These are phyloP conservation scores for Colletotrichum endophyticum DNA, from an alignment of 2,329 filamentous ascomycete species.

Conservation along the genomic window DNA sequence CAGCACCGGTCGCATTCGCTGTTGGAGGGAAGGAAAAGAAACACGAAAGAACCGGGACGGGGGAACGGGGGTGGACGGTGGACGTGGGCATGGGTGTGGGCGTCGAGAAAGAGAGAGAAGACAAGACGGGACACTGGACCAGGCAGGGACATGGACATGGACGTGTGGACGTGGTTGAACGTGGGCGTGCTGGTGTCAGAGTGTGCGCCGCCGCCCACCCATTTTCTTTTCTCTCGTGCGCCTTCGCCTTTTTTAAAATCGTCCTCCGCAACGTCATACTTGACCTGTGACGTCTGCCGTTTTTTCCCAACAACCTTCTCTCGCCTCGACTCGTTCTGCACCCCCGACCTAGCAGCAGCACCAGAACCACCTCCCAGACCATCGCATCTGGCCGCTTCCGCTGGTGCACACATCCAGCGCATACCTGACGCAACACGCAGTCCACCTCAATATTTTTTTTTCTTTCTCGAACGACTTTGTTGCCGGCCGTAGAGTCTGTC, in stretches of 20 bases:
- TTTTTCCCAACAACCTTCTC: constrained; percentile 22
- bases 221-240: constrained; percentile 35
- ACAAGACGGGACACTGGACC: background rate
- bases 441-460: background rate
- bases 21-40: background rate
- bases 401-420: constrained; percentile 5
- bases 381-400: background rate
- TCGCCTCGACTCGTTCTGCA: constrained; percentile 19
- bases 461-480: background rate
- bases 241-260: constrained; percentile 25
- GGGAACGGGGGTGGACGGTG: background rate
- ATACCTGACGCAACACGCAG: constrained; percentile 2
- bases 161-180: background rate
- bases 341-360: constrained; percentile 5
- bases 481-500: background rate
- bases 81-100: background rate
- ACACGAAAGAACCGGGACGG: background rate
- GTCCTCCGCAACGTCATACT: constrained; percentile 47
- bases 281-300: constrained; percentile 48
- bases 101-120: background rate
- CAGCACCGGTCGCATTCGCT: background rate
- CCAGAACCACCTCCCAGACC: background rate
- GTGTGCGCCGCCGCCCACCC: constrained; percentile 18
- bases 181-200: constrained; percentile 16
- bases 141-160: background rate